Conservation (phyloP, 2,329 filamentous ascomycete species). For the Diaporthe sp. region DNA sequence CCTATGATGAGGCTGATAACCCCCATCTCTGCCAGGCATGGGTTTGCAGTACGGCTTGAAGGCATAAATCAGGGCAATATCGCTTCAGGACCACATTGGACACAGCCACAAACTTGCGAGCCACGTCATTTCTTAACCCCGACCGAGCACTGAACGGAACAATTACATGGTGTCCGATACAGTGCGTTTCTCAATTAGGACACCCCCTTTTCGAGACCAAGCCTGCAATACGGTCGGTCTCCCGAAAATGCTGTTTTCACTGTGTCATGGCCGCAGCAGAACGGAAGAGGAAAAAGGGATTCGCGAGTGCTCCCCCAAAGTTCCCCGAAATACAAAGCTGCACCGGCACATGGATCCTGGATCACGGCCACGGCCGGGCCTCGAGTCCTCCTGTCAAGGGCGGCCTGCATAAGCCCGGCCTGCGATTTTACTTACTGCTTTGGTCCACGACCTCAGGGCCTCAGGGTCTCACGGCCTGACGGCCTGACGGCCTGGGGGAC, state of each 20-base stretch:
- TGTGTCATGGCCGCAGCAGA: background rate
- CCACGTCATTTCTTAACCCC: slow-evolving; percentile 27
- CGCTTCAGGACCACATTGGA: slow-evolving; percentile 24
- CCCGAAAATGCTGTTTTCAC: background rate
- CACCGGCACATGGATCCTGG: background rate
- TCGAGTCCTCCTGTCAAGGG: background rate
- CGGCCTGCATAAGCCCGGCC: background rate
- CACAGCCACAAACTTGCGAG: slow-evolving; percentile 24
- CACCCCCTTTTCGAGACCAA: background rate
- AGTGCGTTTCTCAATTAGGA: background rate
- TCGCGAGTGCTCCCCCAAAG: background rate
- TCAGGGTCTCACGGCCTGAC: background rate
- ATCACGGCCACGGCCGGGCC: slow-evolving; percentile 18
- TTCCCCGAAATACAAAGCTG: slow-evolving; percentile 12
- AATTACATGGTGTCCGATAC: slow-evolving; percentile 20
- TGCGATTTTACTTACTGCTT: background rate
- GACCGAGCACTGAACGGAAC: slow-evolving; percentile 5
- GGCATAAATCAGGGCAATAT: slow-evolving; percentile 27
- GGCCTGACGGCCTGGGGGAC: background rate
- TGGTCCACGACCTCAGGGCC: background rate
- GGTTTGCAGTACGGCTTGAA: background rate
- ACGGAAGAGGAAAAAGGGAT: background rate
- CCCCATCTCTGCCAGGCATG: background rate
- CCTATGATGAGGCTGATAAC: slow-evolving; percentile 1
- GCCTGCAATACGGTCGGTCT: slow-evolving; percentile 4